Evolutionary conservation across 2,329 filamentous ascomycete genomes (phyloP).

Genomic region (Xylariaceae sp.): DNA sequence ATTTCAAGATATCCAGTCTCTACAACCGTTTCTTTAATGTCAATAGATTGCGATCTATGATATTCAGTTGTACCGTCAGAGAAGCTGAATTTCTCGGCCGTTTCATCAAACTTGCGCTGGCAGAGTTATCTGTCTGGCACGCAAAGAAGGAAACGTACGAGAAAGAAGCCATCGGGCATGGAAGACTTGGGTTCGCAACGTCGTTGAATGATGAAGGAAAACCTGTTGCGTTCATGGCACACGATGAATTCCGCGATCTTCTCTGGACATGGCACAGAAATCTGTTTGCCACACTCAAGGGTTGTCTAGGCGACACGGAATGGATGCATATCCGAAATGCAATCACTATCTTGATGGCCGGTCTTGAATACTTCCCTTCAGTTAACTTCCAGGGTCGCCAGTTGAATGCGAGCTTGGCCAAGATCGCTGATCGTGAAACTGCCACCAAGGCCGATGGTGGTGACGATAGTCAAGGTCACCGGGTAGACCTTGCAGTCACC

Average conservation of each 20-base stretch:
- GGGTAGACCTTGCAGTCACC: constrained; percentile 70
- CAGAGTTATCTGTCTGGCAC: constrained; percentile 81
- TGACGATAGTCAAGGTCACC: constrained; percentile 49
- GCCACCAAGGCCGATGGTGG: constrained; percentile 43
- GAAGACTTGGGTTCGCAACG: constrained; percentile 69
- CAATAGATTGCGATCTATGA: constrained; percentile 72
- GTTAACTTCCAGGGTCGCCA: constrained; percentile 80
- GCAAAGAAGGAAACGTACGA: constrained; percentile 70
- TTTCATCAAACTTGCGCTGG: constrained; percentile 77
- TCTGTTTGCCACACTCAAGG: constrained; percentile 71
- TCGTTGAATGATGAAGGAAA: constrained; percentile 65
- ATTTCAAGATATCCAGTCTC: constrained; percentile 80
- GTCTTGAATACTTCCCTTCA: constrained; percentile 78
- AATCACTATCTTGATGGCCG: constrained; percentile 77
- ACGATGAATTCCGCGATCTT: constrained; percentile 78
- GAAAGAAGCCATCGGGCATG: constrained; percentile 65
- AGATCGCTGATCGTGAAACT: constrained; percentile 58
- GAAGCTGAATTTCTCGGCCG: constrained; percentile 92
- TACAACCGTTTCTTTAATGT: constrained; percentile 80
- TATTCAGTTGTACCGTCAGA: constrained; percentile 83
- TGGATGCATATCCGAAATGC: constrained; percentile 98
- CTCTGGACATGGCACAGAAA: constrained; percentile 88
- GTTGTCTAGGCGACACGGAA: constrained; percentile 74
- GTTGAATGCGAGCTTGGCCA: constrained; percentile 58
- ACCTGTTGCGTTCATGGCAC: constrained; percentile 67